Evolutionary conservation across 2,329 filamentous ascomycete genomes (phyloP).

Genomic region (Hirsutella thompsonii): DNA sequence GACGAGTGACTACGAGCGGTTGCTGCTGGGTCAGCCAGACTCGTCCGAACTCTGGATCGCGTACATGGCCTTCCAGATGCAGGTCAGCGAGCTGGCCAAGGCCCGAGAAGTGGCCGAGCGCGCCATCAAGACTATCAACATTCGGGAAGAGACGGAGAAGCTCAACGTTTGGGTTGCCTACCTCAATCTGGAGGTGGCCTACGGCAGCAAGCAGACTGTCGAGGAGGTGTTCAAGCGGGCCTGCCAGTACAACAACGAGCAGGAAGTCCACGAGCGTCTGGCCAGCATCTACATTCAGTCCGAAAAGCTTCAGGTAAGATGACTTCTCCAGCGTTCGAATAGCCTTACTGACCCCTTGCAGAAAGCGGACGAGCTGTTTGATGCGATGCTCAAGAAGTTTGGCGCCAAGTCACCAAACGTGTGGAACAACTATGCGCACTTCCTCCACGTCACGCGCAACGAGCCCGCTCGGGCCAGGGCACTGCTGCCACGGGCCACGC

Average conservation of each 20-base stretch:
- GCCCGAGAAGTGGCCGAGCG: slow-evolving; percentile 83
- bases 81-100: slow-evolving; percentile 77
- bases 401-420: slow-evolving; percentile 67
- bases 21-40: slow-evolving; percentile 83
- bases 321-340: slow-evolving; percentile 15
- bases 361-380: slow-evolving; percentile 84
- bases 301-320: slow-evolving; percentile 64
- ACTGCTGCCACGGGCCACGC: slow-evolving; percentile 70
- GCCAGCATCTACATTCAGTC: slow-evolving; percentile 93
- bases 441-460: slow-evolving; percentile 64
- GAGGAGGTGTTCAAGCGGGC: slow-evolving; percentile 84
- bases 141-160: slow-evolving; percentile 84
- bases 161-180: slow-evolving; percentile 91
- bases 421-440: slow-evolving; percentile 91
- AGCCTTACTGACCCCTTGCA: slow-evolving; percentile 26
- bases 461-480: slow-evolving; percentile 63
- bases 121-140: slow-evolving; percentile 81
- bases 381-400: slow-evolving; percentile 77
- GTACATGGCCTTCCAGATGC: slow-evolving; percentile 98
- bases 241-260: slow-evolving; percentile 84
- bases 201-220: slow-evolving; percentile 69
- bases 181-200: slow-evolving; percentile 87
- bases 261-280: slow-evolving; percentile 79
- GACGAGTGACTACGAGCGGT: slow-evolving; percentile 82
- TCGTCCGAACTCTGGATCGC: slow-evolving; percentile 89